Evolutionary conservation across 441 rosid species (phyloP), one percentile per base, ranked within the genome.

Genomic region (Croton laevigatus): DNA sequence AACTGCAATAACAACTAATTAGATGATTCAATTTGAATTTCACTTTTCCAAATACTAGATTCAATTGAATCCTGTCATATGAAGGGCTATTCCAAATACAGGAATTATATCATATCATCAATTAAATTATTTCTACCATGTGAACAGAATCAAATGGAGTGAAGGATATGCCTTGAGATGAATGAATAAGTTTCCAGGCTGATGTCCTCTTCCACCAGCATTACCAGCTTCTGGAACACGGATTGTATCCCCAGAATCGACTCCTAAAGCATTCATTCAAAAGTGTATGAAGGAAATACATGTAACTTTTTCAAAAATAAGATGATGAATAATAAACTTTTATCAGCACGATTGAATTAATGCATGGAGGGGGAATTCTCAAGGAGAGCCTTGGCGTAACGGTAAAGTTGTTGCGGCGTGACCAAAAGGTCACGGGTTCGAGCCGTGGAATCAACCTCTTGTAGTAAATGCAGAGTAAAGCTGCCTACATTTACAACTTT

Each of bases 181-280:
- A 68, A 91, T 91, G 78, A 77, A 86, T 76, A 94, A 81, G 82
- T 78, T 83, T 71, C 98, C 94, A 73, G 95, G 87, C 71, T 69
- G 89, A 77, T 78, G 83, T 78, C 88, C 83, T 79, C 73, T 83
- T 70, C 88, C 83, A 62, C 85, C 87, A 70, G 77, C 64, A 81
- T 91, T 84, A 66, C 97, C 98, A 74, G 92, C 98, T 81, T 74
- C 88, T 17, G 81, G 76, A 59, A 91, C 84, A 59, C 78, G 81
- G 67, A 94, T 87, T 46, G 89, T 86, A 79, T 90, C 98, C 79
- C 91, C 96, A 46, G 91, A 83, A 62, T 89, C 95, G 73, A 94
- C 85, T 78, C 97, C 98, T 94, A 79, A 71, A 79, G 69, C 77
- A 84, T 59, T 78, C 23, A 68, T 69, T 62, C 57, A 71, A 42